These are phyloP conservation scores for Dictyostelium brefeldianum DNA, from an alignment of 78 protist species.

Conservation along the genomic window DNA sequence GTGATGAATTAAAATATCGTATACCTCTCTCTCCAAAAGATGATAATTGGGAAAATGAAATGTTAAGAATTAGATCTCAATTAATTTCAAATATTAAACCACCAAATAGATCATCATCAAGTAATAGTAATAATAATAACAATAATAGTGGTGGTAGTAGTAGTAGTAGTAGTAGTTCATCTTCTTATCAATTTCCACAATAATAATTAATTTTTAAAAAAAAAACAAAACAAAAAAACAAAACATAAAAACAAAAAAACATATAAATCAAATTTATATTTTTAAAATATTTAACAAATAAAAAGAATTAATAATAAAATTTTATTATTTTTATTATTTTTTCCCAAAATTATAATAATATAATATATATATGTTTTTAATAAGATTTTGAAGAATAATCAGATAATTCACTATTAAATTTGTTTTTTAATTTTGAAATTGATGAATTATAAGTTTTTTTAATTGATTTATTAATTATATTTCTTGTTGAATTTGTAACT, in stretches of 20 bases:
- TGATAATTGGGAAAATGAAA: conserved; percentile 73
- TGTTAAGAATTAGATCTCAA: background rate
- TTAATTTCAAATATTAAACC: background rate
- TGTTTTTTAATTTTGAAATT: no score
- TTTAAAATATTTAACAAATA: background rate
- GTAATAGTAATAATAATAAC: no score
- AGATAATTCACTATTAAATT: background rate
- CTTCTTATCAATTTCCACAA: background rate
- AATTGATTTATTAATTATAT: no score
- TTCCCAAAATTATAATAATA: background rate
- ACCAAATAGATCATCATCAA: background rate
- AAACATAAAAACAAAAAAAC: background rate
- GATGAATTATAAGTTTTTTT: no score
- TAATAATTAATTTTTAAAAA: background rate
- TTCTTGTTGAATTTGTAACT: no score
- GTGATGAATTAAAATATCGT: conserved; percentile 65
- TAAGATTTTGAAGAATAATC: background rate
- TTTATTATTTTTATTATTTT: background rate
- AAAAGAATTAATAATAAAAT: background rate
- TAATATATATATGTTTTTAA: no score
- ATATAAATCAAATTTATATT: background rate
- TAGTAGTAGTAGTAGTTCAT: no score
- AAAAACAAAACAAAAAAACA: background rate
- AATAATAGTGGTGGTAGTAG: no score
- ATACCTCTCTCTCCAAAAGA: conserved; percentile 15